Base-by-base conservation (phyloP, 2,329 filamentous ascomycete genomes). In the Fusarium verrucosum region DNA sequence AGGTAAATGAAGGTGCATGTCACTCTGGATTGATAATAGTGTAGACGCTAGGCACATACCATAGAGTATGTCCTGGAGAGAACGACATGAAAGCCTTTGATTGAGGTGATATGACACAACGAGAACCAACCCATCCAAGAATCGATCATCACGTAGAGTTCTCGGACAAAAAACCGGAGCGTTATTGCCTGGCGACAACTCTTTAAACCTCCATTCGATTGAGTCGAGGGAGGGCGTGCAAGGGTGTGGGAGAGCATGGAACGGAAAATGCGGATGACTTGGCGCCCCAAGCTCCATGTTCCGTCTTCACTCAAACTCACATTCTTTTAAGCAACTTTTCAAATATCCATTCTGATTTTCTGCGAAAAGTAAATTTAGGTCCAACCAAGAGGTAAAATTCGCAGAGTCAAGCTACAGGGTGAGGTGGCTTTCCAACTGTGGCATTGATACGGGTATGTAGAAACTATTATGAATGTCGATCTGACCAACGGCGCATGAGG, bases 191-290 rank as follows among this genome's bases (percentile, higher is more conserved):
- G 42, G 50, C 43, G 46, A 67, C 54, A 33, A 67, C 52, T 49
- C 43, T 45, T 45, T 56, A 50, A 45, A 54, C 32, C 55, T 51
- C 40, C 22, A 20, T 52, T 58, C 37, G 30, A 65, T 64, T 51
- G 44, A 68, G 57, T 70, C 53, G 60, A 72, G 60, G 70, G 68
- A 55, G 60, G 66, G 70, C 50, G 64, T 67, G 54, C 50, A 67
- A 65, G 59, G 64, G 66, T 70, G 69, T 67, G 64, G 51, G 62
- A 64, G 61, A n/a, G n/a, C n/a, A 70, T 64, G 69, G 51, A 62
- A 68, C 66, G 62, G 68, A 57, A 70, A 70, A 72, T 70, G 64
- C 64, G 66, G 70, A 72, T 73, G 70, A 70, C 65, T 55, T 72
- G 69, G 68, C 62, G 61, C 57, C 66, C 66, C 66, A 61, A 58